Evolutionary conservation across 768 basidiomycete species (phyloP).

Genomic region (Pulveroboletus sp.): DNA sequence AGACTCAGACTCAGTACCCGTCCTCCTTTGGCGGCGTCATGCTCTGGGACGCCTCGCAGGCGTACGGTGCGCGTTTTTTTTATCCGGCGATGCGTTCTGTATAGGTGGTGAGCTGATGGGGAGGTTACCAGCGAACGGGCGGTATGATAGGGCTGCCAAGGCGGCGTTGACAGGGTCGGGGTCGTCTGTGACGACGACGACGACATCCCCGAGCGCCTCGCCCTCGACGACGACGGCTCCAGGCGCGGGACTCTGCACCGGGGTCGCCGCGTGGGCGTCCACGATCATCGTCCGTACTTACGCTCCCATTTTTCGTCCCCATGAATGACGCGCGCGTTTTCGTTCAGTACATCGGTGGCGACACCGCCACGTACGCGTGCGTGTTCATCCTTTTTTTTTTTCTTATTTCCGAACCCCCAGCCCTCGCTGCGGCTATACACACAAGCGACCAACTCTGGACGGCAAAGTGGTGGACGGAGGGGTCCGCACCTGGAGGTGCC

Average conservation of each 20-base stretch:
- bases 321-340: too few species aligned
- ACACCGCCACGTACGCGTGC: constrained; percentile 39
- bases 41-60: constrained; percentile 45
- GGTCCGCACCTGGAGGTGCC: constrained; percentile 3
- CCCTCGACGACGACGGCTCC: constrained; percentile 13
- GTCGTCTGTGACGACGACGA: constrained; percentile 9
- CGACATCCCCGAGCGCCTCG: neutral
- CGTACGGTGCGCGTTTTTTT: constrained; percentile 31
- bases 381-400: constrained; percentile 4
- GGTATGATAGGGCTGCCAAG: constrained; percentile 43
- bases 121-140: constrained; percentile 34
- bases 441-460: constrained; percentile 7
- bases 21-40: constrained; percentile 45
- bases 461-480: constrained; percentile 20
- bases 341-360: constrained; percentile 41
- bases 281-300: constrained; percentile 18
- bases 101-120: neutral
- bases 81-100: too few species aligned
- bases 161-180: constrained; percentile 31
- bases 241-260: constrained; percentile 35
- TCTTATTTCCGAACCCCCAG: neutral
- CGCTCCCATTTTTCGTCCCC: neutral
- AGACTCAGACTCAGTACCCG: constrained; percentile 35
- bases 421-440: too few species aligned
- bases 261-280: constrained; percentile 40